These are phyloP conservation scores for Ophiostoma triangulosporum DNA, from an alignment of 2,329 filamentous ascomycete genomes.

Conservation along the genomic window DNA sequence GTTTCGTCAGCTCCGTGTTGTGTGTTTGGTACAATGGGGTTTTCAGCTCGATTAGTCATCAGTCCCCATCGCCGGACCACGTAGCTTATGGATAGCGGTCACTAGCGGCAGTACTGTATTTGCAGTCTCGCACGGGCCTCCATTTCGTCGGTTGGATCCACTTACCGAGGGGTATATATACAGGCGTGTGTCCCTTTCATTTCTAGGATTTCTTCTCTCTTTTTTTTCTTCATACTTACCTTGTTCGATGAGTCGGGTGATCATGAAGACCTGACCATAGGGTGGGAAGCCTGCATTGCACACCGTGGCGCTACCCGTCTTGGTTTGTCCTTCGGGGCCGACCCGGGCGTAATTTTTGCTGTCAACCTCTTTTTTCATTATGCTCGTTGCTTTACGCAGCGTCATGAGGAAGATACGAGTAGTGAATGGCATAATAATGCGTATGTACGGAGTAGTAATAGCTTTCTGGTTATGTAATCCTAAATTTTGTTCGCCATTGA, in stretches of 20 bases:
- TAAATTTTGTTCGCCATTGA: no score
- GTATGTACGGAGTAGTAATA: no score
- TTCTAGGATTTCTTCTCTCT: conserved; percentile 8
- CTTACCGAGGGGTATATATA: not conserved
- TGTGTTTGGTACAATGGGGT: no score
- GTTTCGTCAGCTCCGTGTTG: no score
- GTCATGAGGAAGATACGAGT: conserved; percentile 9
- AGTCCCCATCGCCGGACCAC: no score
- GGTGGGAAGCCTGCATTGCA: conserved; percentile 18
- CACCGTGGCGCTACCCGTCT: conserved; percentile 16
- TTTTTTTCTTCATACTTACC: conserved; percentile 17
- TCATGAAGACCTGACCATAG: conserved; percentile 17
- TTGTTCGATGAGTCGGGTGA: conserved; percentile 18
- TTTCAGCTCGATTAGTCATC: no score
- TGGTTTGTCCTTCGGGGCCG: conserved; percentile 17
- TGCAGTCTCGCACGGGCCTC: not conserved
- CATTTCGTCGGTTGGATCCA: not conserved
- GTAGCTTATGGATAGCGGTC: conserved; percentile 2
- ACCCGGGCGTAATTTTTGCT: conserved; percentile 17
- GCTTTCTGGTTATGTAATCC: no score
- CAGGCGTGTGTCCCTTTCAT: not conserved
- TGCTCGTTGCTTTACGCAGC: conserved; percentile 10
- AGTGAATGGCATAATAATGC: not conserved
- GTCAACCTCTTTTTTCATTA: conserved; percentile 14
- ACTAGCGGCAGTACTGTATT: conserved; percentile 2